Evolutionary conservation across 2,329 filamentous ascomycete species (phyloP).

Genomic region (Sphaerostilbella broomeana): DNA sequence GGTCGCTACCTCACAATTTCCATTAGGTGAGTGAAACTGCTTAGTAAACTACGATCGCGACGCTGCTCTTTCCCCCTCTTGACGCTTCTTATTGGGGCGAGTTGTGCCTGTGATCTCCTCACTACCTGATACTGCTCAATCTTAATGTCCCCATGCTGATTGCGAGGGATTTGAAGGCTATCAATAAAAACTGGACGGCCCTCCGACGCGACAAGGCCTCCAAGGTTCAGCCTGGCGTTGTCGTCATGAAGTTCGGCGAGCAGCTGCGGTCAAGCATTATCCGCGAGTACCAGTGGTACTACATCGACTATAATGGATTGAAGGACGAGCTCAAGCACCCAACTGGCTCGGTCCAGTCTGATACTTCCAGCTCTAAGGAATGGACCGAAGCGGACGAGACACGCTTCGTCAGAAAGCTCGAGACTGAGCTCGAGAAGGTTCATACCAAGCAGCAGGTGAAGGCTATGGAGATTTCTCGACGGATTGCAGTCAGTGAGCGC

Average conservation of each 20-base stretch:
- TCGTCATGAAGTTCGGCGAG: conserved; percentile 84
- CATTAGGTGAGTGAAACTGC: no score
- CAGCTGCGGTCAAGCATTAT: conserved; percentile 94
- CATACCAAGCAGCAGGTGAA: conserved; percentile 97
- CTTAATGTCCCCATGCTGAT: conserved; percentile 43
- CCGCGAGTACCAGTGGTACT: conserved; percentile 96
- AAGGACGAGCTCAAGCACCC: conserved; percentile 79
- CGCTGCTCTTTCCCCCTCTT: not conserved
- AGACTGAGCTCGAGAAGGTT: conserved; percentile 92
- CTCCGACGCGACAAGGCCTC: conserved; percentile 24
- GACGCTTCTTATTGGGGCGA: no score
- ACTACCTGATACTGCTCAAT: conserved; percentile 1
- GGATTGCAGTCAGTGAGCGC: conserved; percentile 79
- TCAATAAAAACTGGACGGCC: conserved; percentile 35
- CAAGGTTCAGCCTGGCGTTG: conserved; percentile 41
- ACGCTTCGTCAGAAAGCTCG: conserved; percentile 77
- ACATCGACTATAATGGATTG: conserved; percentile 93
- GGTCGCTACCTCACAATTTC: no score
- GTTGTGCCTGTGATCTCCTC: not conserved
- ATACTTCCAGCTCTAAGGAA: conserved; percentile 44
- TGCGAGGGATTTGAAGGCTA: conserved; percentile 43
- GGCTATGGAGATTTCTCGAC: conserved; percentile 86
- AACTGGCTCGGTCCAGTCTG: conserved; percentile 43
- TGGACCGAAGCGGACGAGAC: conserved; percentile 94
- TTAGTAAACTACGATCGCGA: no score